Conservation (phyloP, 129 eudicot genomes). For the sunflower (Helianthus annuus) region DNA sequence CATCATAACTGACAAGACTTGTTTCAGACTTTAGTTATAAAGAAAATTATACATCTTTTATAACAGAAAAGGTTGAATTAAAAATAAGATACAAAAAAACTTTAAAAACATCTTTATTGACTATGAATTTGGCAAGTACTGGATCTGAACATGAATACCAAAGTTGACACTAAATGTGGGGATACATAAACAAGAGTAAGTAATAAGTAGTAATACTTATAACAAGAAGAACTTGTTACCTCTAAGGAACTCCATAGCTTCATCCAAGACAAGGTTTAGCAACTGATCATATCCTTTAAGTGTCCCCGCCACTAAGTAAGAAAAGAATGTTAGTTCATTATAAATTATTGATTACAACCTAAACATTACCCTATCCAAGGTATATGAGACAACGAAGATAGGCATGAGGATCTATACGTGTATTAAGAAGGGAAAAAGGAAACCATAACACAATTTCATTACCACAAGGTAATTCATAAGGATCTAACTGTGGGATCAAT, state of each 20-base stretch:
- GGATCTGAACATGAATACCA: not conserved
- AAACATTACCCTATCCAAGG: conserved; percentile 5
- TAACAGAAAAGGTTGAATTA: not conserved
- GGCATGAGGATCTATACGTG: not conserved
- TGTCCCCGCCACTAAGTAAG: conserved; percentile 72
- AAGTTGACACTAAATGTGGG: not conserved
- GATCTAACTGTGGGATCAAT: not conserved
- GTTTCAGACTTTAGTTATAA: not conserved
- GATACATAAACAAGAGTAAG: conserved; percentile 9
- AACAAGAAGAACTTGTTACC: conserved; percentile 30
- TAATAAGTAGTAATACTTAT: not conserved
- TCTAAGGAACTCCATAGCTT: conserved; percentile 80
- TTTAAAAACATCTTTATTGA: not conserved
- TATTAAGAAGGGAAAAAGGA: not conserved
- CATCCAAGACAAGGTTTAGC: conserved; percentile 95
- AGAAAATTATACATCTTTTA: not conserved
- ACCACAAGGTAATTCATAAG: not conserved
- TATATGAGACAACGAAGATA: not conserved
- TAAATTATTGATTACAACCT: not conserved
- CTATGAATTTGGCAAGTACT: not conserved
- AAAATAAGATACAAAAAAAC: not conserved
- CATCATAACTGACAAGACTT: not conserved
- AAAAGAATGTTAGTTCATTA: not conserved
- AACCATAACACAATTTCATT: not conserved
- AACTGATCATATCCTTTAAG: conserved; percentile 95